phyloP scores from a whole-genome alignment of 192 early-diverging fungal species.

The Diversispora eburnea region DNA sequence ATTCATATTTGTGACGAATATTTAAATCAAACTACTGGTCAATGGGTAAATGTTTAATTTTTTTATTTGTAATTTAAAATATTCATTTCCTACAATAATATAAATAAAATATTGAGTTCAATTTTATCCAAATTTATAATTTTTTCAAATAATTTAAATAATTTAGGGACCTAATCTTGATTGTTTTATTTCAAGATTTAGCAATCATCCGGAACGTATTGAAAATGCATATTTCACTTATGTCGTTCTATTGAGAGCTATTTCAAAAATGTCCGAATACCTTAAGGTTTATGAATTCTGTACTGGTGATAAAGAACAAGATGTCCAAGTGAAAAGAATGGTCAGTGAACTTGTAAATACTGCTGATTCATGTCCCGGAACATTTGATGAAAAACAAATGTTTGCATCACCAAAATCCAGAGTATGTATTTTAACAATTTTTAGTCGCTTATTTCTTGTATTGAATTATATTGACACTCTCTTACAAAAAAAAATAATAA shows the following conservation, averaged over 20 bases:
- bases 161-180: constrained; percentile 72
- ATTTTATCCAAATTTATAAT: background rate
- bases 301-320: constrained; percentile 55
- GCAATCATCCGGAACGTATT: constrained; percentile 83
- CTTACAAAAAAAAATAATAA: too few relatives aligned
- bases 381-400: constrained; percentile 89
- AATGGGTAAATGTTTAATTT: constrained; percentile 62
- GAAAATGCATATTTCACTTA: constrained; percentile 97
- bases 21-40: constrained; percentile 80
- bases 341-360: constrained; percentile 56
- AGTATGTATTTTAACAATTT: constrained; percentile 15
- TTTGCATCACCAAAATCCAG: constrained; percentile 48
- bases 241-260: constrained; percentile 77
- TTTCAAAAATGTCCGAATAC: constrained; percentile 79
- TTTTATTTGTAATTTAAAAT: background rate
- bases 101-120: background rate
- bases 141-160: background rate
- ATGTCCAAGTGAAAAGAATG: constrained; percentile 49
- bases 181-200: constrained; percentile 89
- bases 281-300: constrained; percentile 72
- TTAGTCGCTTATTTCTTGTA: background rate
- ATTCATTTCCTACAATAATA: background rate
- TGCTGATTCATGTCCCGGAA: constrained; percentile 63
- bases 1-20: constrained; percentile 96
- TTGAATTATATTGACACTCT: too few relatives aligned